Base-by-base conservation (phyloP, 2,329 filamentous ascomycete species). In the Cordyceps cateniannulata region DNA sequence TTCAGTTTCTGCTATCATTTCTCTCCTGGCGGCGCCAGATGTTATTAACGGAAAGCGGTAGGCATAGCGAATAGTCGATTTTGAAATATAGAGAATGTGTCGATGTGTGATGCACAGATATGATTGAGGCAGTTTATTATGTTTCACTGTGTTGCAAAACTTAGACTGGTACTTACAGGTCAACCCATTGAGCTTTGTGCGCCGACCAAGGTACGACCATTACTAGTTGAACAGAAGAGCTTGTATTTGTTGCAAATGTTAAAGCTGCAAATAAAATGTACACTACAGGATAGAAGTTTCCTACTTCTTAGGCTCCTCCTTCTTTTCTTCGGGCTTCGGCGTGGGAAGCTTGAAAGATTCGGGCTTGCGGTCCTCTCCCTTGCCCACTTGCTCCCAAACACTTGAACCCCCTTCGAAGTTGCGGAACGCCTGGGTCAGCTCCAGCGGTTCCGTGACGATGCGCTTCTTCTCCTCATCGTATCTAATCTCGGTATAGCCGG, bases 401-500 rank as follows among this genome's bases (percentile, higher is more conserved):
- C 87, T 86, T 51, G 86, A 86, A 61, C 92, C 91, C 63, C 93
- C 92, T 78, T 97, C 93, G 72, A 99, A 99, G 80, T 99, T 98
- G 69, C 95, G 87, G 86, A 96, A 99, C 8, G 96, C 95, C 78
- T 99, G 95, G 16, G 95, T 98, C 76, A 99, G 84, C 81, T 99
- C 95, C 54, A 99, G 82, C 45, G 96, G 95, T 82, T 99, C 96
- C 35, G 96, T 93, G 63, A 99, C 93, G 72, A 99, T 97, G 64
- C 95, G 86, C 86, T 99, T 99, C 90, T 97, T 99, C 84, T 99
- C 96, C 79, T 99, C 95, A 68, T 99, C 95, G 73, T 96, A 99
- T 71, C 95, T 85, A 67, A 99, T 89, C 80, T 99, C 96, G 38
- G 95, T 99, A 81, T 99, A 99, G 52, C 95, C 95, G 2, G 95